Percentiles rank a stretch among this genome's conserved stretches.
phyloP scores from a whole-genome alignment of 1,139 yeast species.

The Meyerozyma sp. region DNA sequence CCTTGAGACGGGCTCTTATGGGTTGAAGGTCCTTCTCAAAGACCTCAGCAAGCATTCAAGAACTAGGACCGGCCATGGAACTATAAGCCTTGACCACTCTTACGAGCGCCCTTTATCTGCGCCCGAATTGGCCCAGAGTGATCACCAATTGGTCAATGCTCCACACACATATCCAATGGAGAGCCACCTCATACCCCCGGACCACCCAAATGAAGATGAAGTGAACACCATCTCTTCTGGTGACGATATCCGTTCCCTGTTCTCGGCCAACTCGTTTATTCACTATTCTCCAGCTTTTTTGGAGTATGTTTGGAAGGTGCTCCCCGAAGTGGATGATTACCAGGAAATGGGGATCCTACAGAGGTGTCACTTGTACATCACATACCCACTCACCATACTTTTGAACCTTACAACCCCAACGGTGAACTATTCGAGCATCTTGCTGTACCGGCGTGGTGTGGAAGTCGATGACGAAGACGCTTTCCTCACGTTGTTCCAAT shows the following conservation, averaged over 20 bases:
- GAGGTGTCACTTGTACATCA: conserved; percentile 2
- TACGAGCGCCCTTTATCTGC: conserved; percentile 14
- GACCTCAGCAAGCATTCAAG: conserved; percentile 28
- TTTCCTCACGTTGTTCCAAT: conserved; percentile 15
- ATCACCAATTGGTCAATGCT: background rate
- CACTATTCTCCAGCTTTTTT: background rate
- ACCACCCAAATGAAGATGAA: background rate
- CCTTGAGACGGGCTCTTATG: conserved; percentile 26
- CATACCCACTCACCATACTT: background rate
- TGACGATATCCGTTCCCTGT: background rate
- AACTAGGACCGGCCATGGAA: conserved; percentile 3
- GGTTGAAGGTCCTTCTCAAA: conserved; percentile 27
- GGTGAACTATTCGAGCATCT: background rate
- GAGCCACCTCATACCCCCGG: background rate
- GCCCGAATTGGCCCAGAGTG: conserved; percentile 4
- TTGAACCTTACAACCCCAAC: background rate
- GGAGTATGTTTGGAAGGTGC: background rate
- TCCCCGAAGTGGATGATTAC: background rate
- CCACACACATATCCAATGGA: background rate
- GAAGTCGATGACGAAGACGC: conserved; percentile 11
- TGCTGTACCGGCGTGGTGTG: background rate
- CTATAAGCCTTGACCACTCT: conserved; percentile 6
- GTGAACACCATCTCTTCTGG: background rate
- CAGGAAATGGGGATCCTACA: background rate
- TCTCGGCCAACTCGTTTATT: background rate